Base-by-base conservation (phyloP, 164 flowering plant species). In the Berberis vulgaris region DNA sequence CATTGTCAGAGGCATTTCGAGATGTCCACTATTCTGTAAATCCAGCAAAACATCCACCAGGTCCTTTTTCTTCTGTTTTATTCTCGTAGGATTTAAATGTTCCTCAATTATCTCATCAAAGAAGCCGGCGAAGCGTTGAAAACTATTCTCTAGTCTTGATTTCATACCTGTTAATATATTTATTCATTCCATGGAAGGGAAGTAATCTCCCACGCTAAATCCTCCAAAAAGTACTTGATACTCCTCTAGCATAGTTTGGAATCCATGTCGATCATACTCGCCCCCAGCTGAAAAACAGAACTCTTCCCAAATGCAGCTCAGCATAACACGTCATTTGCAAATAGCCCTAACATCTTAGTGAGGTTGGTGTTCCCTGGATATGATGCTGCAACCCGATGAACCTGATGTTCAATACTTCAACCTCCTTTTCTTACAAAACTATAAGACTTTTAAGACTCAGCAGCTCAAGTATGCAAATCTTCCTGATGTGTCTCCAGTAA, bases 401-500 rank as follows among this genome's bases (percentile, higher is more conserved):
- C 68, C 57, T 82, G 2, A 6, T 69, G 69, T 13, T 69, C 72
- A 8, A 74, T 82, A 74, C 85, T n/a, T n/a, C n/a, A n/a, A n/a
- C n/a, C 87, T 62, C 84, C 83, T 69, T 80, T 79, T 60, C 90
- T 72, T 2, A 85, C 71, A 8, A 38, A 57, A 59, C 76, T 46
- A 49, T 7, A 81, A 1, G 84, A 78, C 43, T 49, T 58, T 73
- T 85, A 44, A 65, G 57, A 57, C 82, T 79, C 0, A 88, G 70
- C 0, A 86, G 82, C 69, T 86, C 78, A 0, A 83, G 76, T 2
- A 77, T 69, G 66, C 81, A 77, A 9, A 85, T 72, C 56, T 79
- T 87, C 52, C 83, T 52, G 2, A 77, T 67, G 1, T 76, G 71
- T 57, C 92, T 76, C 96, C 96, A 86, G 70, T 84, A 80, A 45